Evolutionary conservation across 2,329 filamentous ascomycete species (phyloP).

Genomic region (Alternaria incomplexa): DNA sequence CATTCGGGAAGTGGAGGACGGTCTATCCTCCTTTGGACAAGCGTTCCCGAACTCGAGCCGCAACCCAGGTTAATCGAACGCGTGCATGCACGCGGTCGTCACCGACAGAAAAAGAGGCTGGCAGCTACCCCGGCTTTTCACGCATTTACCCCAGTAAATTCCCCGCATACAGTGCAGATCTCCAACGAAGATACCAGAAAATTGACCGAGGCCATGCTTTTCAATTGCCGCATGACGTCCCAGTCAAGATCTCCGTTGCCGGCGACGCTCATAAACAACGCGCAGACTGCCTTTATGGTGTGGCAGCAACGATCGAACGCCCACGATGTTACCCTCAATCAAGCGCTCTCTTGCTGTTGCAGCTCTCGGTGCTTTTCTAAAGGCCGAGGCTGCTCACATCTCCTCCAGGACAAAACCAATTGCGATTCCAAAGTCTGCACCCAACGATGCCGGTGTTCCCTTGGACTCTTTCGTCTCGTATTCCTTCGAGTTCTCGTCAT

Average conservation of each 20-base stretch:
- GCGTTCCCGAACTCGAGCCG: neutral
- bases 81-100: neutral
- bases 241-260: neutral
- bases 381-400: neutral
- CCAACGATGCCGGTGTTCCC: conserved; percentile 1
- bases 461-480: conserved; percentile 6
- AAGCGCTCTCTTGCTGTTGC: neutral
- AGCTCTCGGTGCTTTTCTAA: neutral
- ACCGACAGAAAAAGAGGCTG: neutral
- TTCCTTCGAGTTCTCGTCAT: conserved; percentile 8
- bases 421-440: neutral
- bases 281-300: neutral
- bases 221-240: neutral
- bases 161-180: neutral
- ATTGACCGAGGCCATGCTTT: neutral
- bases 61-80: neutral
- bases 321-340: neutral
- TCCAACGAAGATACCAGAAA: neutral
- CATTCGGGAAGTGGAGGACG: neutral
- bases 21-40: neutral
- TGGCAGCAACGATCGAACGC: neutral
- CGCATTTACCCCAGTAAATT: neutral
- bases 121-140: neutral
- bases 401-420: neutral
- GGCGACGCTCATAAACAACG: neutral